Percentiles rank a stretch among this genome's conserved stretches.
phyloP scores from a whole-genome alignment of 495 filamentous ascomycete genomes.

The Jackrogersella multiformis region DNA sequence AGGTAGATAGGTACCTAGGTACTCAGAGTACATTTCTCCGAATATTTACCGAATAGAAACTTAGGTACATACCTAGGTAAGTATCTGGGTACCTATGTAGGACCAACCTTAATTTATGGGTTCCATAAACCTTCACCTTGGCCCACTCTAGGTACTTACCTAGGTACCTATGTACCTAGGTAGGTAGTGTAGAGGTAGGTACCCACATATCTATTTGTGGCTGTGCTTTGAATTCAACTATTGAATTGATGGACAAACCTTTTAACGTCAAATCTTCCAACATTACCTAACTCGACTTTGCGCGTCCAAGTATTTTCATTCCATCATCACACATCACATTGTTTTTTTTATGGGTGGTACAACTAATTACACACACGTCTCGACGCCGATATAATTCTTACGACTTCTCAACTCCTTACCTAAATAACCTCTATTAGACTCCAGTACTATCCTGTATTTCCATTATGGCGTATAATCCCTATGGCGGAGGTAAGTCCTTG shows the following conservation, averaged over 20 bases:
- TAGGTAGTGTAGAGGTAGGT: too few relatives aligned
- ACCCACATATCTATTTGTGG: constrained; percentile 7
- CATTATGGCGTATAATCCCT: constrained; percentile 78
- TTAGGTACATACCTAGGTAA: too few relatives aligned
- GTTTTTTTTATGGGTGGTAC: background rate
- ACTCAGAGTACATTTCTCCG: too few relatives aligned
- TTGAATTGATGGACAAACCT: constrained; percentile 16
- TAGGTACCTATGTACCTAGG: too few relatives aligned
- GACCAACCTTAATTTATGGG: background rate
- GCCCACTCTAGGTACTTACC: background rate
- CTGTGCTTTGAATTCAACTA: constrained; percentile 18
- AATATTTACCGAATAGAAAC: background rate
- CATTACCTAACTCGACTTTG: constrained; percentile 2
- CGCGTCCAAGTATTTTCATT: constrained; percentile 19
- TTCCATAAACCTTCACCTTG: too few relatives aligned
- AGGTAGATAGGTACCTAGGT: too few relatives aligned
- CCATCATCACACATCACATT: constrained; percentile 6
- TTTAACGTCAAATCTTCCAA: constrained; percentile 21
- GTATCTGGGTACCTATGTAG: background rate
- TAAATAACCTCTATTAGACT: background rate
- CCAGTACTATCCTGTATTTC: constrained; percentile 9
- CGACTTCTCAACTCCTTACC: background rate
- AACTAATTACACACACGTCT: constrained; percentile 6
- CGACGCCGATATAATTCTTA: background rate
- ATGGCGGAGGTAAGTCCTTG: constrained; percentile 68